A percentile compares a stretch with the other conserved stretches of the same genome.
Conservation (phyloP, 139 green algal species). For the Auxenochlorella pyrenoidosa region DNA sequence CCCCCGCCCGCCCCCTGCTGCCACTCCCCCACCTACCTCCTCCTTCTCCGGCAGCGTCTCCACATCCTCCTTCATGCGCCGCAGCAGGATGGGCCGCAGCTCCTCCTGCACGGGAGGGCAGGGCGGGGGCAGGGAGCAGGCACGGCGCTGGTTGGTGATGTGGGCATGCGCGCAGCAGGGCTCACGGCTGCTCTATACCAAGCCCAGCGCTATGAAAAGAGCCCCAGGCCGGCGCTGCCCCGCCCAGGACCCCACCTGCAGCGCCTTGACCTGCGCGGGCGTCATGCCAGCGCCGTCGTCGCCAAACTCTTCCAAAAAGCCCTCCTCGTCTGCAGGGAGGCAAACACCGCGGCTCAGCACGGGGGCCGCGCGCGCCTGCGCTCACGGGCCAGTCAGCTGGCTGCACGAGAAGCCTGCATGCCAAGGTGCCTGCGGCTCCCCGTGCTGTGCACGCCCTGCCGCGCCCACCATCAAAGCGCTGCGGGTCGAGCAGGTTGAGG, state of each 20-base stretch:
- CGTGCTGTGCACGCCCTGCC: no score
- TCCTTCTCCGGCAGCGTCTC: conserved; percentile 96
- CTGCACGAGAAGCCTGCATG: no score
- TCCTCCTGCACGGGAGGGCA: conserved; percentile 51
- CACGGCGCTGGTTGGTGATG: not conserved
- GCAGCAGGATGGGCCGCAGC: conserved; percentile 88
- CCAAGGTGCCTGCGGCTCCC: not conserved
- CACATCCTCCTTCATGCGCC: conserved; percentile 98
- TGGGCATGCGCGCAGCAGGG: not conserved
- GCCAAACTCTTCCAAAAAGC: conserved; percentile 73
- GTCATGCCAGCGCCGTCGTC: conserved; percentile 38
- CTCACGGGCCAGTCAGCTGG: no score
- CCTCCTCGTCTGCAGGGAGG: conserved; percentile 56
- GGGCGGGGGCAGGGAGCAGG: no score
- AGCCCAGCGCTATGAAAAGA: not conserved
- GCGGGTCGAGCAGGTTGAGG: conserved; percentile 83
- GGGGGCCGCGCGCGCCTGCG: no score
- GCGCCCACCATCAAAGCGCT: conserved; percentile 39
- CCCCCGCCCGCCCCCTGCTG: not conserved
- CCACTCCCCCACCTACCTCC: conserved; percentile 83
- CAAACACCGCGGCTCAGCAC: not conserved
- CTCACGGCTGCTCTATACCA: no score
- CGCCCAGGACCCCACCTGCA: conserved; percentile 39
- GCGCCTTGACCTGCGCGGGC: conserved; percentile 71
- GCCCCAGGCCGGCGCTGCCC: no score